Evolutionary conservation across 371 early-diverging fungal genomes (phyloP), one percentile per base, ranked within the genome.

Genomic region (Rhizopus delemar): DNA sequence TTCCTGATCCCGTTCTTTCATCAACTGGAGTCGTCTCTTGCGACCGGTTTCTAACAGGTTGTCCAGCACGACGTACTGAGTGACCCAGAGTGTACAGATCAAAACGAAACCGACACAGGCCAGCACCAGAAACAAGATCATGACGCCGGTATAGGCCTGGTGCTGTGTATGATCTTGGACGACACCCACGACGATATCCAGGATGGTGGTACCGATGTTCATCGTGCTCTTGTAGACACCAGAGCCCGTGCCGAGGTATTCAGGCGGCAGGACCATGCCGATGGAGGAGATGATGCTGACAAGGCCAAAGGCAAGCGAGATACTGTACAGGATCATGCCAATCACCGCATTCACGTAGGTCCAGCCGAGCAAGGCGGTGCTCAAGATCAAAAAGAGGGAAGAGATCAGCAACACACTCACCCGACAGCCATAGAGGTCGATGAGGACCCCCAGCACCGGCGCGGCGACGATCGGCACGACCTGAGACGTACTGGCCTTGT

Each of bases 271-370:
- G 6, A 87, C 69, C 28, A 89, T 73, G 38, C 88, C 83, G 8
- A 88, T 77, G 1, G 87, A 81, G 1, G 89, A 85, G 33, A 89
- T 78, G 41, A 86, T 69, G 9, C 78, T 66, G 36, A 89, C 80
- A 13, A 88, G 89, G 0, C 90, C 90, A 32, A 87, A 70, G 5
- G 87, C 77, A 57, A 89, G 67, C 11, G 86, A 83, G 2, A 86
- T 60, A 15, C 85, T 84, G 57, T 86, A 89, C 4, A 83, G 65
- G 0, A 85, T 46, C 78, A 87, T 74, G n/a, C 86, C 87, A 5
- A 87, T 52, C 15, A 82, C 56, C 8, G 88, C 86, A 32, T 71
- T 60, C 5, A 78, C 32, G 22, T 59, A 51, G 0, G 86, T 66
- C 59, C 57, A 68, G 7, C 64, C 70, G 7, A 77, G 63, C 22